Base-by-base conservation (phyloP, 169 alveolate species). In the Babesia bigemina region DNA sequence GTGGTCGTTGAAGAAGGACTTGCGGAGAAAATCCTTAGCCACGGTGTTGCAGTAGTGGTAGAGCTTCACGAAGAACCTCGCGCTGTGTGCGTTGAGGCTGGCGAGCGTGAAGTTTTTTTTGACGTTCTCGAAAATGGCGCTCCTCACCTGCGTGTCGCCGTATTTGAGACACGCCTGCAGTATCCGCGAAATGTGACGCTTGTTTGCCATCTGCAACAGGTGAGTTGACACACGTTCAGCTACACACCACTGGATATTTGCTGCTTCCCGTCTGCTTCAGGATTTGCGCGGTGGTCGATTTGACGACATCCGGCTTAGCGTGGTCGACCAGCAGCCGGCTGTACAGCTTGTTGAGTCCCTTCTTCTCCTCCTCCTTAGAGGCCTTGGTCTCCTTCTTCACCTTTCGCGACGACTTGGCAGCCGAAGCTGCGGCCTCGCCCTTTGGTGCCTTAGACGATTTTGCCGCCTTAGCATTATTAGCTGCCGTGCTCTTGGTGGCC, bases 141-240 rank as follows among this genome's bases (percentile, higher is more conserved):
- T 26, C 39, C 83, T 29, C 24, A 50, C 71, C n/a, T 26, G 10
- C 7, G 70, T 45, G 50, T 62, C 83, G 14, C 90, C 90, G 70
- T 83, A 83, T 56, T 83, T 83, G 22, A 83, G 70, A 42, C 90
- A 83, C 29, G 90, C 90, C 62, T 83, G 90, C 11, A 83, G 72
- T 6, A 83, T 72, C 0, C 90, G 62, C 21, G 90, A 74, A 6
- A 75, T 57, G 52, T 83, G 78, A 26, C 74, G 48, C 71, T 74
- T 81, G 62, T 74, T 81, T 14, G 84, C 29, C 8, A 22, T 48
- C 88, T 81, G 60, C 44, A 63, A 28, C 14, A 14, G 13, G 12
- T 39, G 0, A 14, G 24, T 0, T 1, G 36, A 45, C 12, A 17
- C 19, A 28, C n/a, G 58, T 36, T n/a, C 50, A 7, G 28, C 16